Evolutionary conservation across 768 basidiomycete genomes (phyloP).

Genomic region (Rhizopogon vulgaris): DNA sequence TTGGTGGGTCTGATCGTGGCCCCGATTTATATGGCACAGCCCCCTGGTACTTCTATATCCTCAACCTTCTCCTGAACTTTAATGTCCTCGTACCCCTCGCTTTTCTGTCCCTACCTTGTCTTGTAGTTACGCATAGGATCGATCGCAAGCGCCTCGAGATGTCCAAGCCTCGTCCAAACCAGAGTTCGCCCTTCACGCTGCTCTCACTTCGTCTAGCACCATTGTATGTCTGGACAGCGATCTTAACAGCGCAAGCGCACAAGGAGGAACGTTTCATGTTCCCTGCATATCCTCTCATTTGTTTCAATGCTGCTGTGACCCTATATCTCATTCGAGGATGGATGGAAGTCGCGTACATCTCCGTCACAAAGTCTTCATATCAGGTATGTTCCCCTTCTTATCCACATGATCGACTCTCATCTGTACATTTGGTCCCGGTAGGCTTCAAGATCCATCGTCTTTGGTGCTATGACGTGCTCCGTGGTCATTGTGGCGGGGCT

Average conservation of each 20-base stretch:
- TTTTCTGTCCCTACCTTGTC: slow-evolving; percentile 70
- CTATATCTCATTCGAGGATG: slow-evolving; percentile 82
- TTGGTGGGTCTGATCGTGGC: slow-evolving; percentile 71
- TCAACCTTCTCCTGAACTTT: slow-evolving; percentile 92
- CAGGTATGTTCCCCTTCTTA: slow-evolving; percentile 42
- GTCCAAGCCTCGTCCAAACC: slow-evolving; percentile 39
- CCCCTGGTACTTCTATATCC: slow-evolving; percentile 79
- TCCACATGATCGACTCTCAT: neutral
- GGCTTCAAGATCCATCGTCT: slow-evolving; percentile 74
- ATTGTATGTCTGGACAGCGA: slow-evolving; percentile 84
- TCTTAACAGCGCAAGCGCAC: slow-evolving; percentile 79
- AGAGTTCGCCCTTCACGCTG: slow-evolving; percentile 76
- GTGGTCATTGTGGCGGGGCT: slow-evolving; percentile 60
- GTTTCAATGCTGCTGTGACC: slow-evolving; percentile 91
- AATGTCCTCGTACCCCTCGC: slow-evolving; percentile 82
- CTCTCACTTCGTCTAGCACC: slow-evolving; percentile 77
- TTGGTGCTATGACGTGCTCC: slow-evolving; percentile 68
- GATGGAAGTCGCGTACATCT: slow-evolving; percentile 74
- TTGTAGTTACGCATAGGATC: slow-evolving; percentile 64
- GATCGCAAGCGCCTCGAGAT: slow-evolving; percentile 75
- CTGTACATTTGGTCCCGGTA: slow-evolving; percentile 21
- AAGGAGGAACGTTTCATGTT: slow-evolving; percentile 99
- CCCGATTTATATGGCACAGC: slow-evolving; percentile 93
- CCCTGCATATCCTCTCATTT: slow-evolving; percentile 85
- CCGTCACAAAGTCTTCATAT: slow-evolving; percentile 78